Conservation (phyloP, 225 moss, liverwort and hornwort species). For the Neckera pumila region DNA sequence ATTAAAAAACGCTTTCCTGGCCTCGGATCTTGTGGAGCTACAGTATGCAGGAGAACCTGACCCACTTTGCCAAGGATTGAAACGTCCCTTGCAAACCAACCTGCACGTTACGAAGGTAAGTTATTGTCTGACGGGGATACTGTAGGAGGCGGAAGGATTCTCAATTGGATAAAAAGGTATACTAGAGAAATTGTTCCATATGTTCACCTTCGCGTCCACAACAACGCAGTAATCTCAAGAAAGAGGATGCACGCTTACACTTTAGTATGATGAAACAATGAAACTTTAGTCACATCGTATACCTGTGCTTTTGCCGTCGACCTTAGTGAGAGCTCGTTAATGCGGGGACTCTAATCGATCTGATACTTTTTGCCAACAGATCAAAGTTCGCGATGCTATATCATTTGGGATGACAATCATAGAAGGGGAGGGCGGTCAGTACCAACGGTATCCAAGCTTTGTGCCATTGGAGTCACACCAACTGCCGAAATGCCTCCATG, state of each 20-base stretch:
- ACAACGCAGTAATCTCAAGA: neutral
- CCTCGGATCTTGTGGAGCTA: constrained; percentile 34
- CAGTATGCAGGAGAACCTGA: constrained; percentile 48
- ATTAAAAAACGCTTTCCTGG: constrained; percentile 62
- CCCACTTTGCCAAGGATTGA: constrained; percentile 61
- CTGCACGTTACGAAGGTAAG: constrained; percentile 18
- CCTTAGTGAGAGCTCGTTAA: neutral
- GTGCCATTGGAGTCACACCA: constrained; percentile 65
- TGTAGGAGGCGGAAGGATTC: neutral
- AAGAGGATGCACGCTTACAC: neutral
- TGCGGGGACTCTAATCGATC: neutral
- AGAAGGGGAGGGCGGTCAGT: neutral
- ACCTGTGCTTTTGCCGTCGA: neutral
- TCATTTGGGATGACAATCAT: neutral
- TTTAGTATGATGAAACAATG: neutral
- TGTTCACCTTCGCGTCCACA: neutral
- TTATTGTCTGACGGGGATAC: neutral
- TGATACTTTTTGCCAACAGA: neutral
- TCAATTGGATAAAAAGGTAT: neutral
- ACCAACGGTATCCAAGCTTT: constrained; percentile 91
- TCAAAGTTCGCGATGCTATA: neutral
- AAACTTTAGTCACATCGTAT: neutral
- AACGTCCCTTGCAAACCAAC: constrained; percentile 82
- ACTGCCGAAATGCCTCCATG: constrained; percentile 64
- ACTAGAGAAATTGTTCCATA: neutral